A percentile compares a stretch with the other conserved stretches of the same genome.
Conservation (phyloP, 345 rosid species). For the Trapa bicornis region DNA sequence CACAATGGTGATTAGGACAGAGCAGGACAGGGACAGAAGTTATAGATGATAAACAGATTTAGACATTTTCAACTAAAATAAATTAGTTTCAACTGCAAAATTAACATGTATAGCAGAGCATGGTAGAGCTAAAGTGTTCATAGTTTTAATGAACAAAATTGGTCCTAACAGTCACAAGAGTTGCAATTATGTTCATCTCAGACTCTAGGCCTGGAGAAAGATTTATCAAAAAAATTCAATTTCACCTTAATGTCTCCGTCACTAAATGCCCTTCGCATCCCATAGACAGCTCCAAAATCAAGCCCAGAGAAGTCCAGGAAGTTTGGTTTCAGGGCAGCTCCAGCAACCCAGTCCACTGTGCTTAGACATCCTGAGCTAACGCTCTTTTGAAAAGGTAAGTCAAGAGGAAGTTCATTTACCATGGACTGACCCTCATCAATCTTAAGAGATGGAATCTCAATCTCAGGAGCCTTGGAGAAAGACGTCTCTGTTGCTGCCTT, state of each 20-base stretch:
- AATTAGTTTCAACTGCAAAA: not conserved
- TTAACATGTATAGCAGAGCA: not conserved
- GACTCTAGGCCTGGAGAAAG: not conserved
- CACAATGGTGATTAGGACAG: not conserved
- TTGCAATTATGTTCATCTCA: too few relatives aligned
- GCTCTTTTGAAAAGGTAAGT: conserved; percentile 44
- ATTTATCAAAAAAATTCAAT: conserved; percentile 2
- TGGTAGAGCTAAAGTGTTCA: not conserved
- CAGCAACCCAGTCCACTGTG: conserved; percentile 43
- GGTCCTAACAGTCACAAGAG: not conserved
- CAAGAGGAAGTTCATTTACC: conserved; percentile 28
- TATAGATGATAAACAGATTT: not conserved
- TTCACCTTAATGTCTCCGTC: conserved; percentile 96
- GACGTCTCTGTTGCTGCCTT: conserved; percentile 42
- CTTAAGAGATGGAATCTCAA: conserved; percentile 34
- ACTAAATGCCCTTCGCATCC: conserved; percentile 91
- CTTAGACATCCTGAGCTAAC: conserved; percentile 64
- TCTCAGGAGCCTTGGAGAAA: conserved; percentile 41
- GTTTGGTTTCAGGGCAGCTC: conserved; percentile 30
- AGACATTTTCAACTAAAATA: not conserved
- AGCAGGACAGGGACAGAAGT: not conserved
- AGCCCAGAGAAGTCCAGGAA: conserved; percentile 49
- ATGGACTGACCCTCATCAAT: conserved; percentile 29
- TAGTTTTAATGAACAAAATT: not conserved
- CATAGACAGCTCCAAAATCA: conserved; percentile 50